Percentiles rank a stretch among this genome's conserved stretches.
Evolutionary conservation across 2,329 filamentous ascomycete species (phyloP).

Genomic region (Sarocladiaceae sp.): DNA sequence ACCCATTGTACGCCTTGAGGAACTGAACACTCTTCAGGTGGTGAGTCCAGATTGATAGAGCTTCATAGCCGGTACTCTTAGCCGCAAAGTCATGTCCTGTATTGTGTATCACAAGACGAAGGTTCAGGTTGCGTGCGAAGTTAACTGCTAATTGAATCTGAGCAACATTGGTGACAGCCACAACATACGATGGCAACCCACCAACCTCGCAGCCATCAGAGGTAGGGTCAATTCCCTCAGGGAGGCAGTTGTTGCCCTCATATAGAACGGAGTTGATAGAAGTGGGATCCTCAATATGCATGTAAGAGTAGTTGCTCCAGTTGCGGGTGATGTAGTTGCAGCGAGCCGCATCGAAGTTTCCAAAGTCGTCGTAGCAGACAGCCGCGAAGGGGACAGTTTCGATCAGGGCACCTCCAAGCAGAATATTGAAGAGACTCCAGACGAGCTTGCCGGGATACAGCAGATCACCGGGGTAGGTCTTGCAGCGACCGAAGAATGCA

Average conservation of each 20-base stretch:
- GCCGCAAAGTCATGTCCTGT: conserved; percentile 41
- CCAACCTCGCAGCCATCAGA: background rate
- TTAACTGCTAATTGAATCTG: conserved; percentile 24
- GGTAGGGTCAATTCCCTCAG: background rate
- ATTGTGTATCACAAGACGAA: conserved; percentile 37
- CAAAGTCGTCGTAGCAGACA: conserved; percentile 27
- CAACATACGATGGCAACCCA: background rate
- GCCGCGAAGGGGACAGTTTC: background rate
- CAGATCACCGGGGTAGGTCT: conserved; percentile 27
- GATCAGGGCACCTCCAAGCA: conserved; percentile 13
- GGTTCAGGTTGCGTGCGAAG: conserved; percentile 39
- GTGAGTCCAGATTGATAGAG: conserved; percentile 51
- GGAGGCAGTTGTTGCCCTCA: background rate
- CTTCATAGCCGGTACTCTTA: conserved; percentile 44
- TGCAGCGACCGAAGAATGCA: conserved; percentile 20
- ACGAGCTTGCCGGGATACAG: conserved; percentile 22
- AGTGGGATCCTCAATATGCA: background rate
- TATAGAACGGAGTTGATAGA: background rate
- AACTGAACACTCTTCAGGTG: conserved; percentile 32
- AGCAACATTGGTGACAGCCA: background rate
- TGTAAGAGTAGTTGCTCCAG: background rate
- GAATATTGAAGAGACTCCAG: conserved; percentile 31
- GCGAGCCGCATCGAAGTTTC: conserved; percentile 24
- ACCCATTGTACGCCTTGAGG: background rate
- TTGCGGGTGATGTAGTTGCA: conserved; percentile 22